Conservation (phyloP, 1,284 basidiomycete species). For the Cystobasidium slooffiae region DNA sequence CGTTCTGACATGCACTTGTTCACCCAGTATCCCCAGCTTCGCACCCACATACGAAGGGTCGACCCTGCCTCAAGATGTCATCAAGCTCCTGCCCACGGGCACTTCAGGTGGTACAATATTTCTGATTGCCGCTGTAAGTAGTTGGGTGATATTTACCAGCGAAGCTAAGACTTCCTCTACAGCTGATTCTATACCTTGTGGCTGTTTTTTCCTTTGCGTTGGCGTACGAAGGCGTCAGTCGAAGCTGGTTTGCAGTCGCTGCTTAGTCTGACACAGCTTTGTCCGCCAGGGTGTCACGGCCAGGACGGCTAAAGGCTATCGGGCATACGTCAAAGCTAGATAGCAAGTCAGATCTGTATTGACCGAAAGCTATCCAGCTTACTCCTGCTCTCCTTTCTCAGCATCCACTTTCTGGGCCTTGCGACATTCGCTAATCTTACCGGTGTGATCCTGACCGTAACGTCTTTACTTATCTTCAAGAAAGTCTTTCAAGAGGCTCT, state of each 20-base stretch:
- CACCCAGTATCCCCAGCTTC: background rate
- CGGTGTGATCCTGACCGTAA: constrained; percentile 19
- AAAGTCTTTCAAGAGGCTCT: constrained; percentile 15
- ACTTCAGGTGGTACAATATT: constrained; percentile 22
- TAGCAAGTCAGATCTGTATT: constrained; percentile 2
- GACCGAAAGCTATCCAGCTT: too few species aligned
- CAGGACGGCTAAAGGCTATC: constrained; percentile 28
- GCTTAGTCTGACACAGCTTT: background rate
- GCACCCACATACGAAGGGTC: constrained; percentile 1
- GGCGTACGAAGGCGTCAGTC: constrained; percentile 29
- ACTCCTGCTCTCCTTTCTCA: background rate
- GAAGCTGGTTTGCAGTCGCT: background rate
- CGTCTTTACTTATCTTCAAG: constrained; percentile 22
- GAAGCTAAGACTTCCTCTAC: background rate
- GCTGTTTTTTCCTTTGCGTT: constrained; percentile 29
- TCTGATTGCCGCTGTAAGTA: constrained; percentile 22
- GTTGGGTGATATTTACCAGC: background rate
- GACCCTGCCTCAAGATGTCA: constrained; percentile 15
- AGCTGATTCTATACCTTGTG: constrained; percentile 22
- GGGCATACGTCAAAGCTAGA: constrained; percentile 28
- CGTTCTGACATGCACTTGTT: background rate
- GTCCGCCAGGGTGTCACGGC: constrained; percentile 10
- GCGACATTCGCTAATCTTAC: constrained; percentile 30
- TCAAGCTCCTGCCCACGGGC: constrained; percentile 19
- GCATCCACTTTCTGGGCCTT: constrained; percentile 22